phyloP scores from a whole-genome alignment of 805 yeast species.

The Wickerhamiella australiensis region DNA sequence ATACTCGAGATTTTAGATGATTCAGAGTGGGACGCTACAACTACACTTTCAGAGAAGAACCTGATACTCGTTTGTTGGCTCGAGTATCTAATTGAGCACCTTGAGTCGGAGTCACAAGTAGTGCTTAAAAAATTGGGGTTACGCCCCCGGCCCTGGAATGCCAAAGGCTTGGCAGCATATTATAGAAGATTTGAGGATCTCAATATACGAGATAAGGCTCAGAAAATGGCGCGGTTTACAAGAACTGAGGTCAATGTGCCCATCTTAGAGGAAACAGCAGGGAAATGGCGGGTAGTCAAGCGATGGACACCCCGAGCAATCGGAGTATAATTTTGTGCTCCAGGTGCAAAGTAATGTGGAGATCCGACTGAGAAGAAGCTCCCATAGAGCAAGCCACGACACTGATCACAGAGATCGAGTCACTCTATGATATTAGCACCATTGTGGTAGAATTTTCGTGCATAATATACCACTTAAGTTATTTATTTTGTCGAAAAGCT shows the following conservation, averaged over 20 bases:
- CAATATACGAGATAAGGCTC: slow-evolving; percentile 10
- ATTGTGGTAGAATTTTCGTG: too few relatives aligned
- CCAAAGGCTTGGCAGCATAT: slow-evolving; percentile 16
- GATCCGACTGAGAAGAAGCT: too few relatives aligned
- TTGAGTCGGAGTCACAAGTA: not conserved
- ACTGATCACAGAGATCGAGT: too few relatives aligned
- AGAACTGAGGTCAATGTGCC: slow-evolving; percentile 11
- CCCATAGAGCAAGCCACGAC: too few relatives aligned
- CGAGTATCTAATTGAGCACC: slow-evolving; percentile 13
- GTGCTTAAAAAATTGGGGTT: not conserved
- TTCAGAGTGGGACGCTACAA: slow-evolving; percentile 18
- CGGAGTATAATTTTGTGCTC: slow-evolving; percentile 11
- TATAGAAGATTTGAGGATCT: slow-evolving; percentile 7
- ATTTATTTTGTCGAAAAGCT: too few relatives aligned
- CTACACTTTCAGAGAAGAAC: not conserved
- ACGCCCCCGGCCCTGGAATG: slow-evolving; percentile 24
- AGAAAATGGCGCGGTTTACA: slow-evolving; percentile 19
- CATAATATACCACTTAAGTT: too few relatives aligned
- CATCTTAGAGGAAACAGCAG: not conserved
- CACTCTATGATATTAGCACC: too few relatives aligned
- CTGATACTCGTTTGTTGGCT: slow-evolving; percentile 18
- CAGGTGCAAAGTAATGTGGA: too few relatives aligned
- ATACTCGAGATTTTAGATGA: slow-evolving; percentile 10
- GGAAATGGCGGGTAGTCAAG: slow-evolving; percentile 14
- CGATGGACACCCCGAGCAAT: slow-evolving; percentile 19